Base-by-base conservation (phyloP, 2,329 filamentous ascomycete species). In the Cercospora zeina region DNA sequence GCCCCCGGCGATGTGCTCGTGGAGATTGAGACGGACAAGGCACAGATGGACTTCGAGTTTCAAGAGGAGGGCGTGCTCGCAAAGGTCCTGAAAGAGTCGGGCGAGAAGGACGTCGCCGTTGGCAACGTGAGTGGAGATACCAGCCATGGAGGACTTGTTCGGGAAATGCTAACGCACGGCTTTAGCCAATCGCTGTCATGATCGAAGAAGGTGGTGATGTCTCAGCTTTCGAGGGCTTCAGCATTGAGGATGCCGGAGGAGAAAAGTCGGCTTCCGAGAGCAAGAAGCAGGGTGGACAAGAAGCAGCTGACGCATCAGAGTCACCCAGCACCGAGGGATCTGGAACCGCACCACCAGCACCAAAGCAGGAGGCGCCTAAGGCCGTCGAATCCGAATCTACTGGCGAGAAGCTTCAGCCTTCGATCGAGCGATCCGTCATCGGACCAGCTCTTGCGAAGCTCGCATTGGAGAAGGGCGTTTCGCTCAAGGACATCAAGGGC, bases 11-110 rank as follows among this genome's bases (percentile, higher is more conserved):
- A 99, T 77, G 95, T 99, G 51, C 82, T 99, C 71, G 70, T 74
- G 49, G 73, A 74, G 70, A 96, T 97, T 74, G 95, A 99, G 85
- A 99, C 95, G 72, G 95, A 99, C 81, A 99, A 99, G 85, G 95
- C 95, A 68, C 95, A 97, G 83, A 99, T 99, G 95, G 95, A 99
- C 83, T 97, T 99, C 77, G 95, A 99, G 80, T 97, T 96, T 81
- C 95, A 99, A 80, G 95, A 99, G 75, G 95, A 97, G 77, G 95
- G 93, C 82, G 85, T 96, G 64, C 84, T 99, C 70, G 93, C 95
- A 73, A 96, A 96, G 85, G 85, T 97, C 67, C 83, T 99, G 74
- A 95, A 92, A 82, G 90, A 96, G 50, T 88, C 89, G 64, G 96
- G 96, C 69, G 89, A 89, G 79, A 99, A 97, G 84, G 95, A 99